A percentile compares a stretch with the other conserved stretches of the same genome.
These are phyloP conservation scores for Aulographum hederae DNA, from an alignment of 2,329 filamentous ascomycete species.

Conservation along the genomic window DNA sequence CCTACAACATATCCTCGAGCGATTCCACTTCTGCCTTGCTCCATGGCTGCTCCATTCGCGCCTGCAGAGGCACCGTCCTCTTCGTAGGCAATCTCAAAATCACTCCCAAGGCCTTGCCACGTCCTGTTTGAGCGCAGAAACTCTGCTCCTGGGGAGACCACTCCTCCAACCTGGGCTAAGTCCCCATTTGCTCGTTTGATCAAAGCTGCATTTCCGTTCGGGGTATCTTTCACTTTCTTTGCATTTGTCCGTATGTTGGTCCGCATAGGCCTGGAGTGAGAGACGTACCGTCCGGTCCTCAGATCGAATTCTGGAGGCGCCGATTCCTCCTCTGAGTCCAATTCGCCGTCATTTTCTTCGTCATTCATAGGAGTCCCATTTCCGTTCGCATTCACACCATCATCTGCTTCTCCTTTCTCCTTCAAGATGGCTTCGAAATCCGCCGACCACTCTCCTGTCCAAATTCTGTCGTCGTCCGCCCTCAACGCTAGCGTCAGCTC, in stretches of 20 bases:
- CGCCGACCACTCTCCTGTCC: conserved; percentile 78
- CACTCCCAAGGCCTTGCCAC: conserved; percentile 82
- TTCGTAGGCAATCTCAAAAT: conserved; percentile 49
- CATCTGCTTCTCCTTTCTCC: conserved; percentile 5
- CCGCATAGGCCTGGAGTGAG: conserved; percentile 54
- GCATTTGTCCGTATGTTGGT: conserved; percentile 1
- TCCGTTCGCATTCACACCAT: conserved; percentile 6
- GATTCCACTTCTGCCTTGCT: conserved; percentile 74
- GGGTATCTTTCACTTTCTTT: conserved; percentile 4
- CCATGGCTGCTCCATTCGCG: conserved; percentile 44
- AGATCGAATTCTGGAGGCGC: conserved; percentile 80
- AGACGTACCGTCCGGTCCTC: conserved; percentile 68
- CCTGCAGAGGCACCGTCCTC: conserved; percentile 31
- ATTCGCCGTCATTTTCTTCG: conserved; percentile 33
- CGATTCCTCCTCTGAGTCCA: conserved; percentile 52
- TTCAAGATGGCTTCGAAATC: conserved; percentile 58
- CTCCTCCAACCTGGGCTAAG: conserved; percentile 63
- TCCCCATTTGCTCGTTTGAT: conserved; percentile 49
- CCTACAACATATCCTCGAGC: conserved; percentile 77
- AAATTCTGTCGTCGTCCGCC: conserved; percentile 57
- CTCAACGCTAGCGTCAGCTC: conserved; percentile 66
- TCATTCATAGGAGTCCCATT: conserved; percentile 14
- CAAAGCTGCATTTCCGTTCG: conserved; percentile 30
- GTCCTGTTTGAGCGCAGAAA: conserved; percentile 66
- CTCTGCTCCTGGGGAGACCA: conserved; percentile 82